Percentiles rank a stretch among this genome's conserved stretches.
These are phyloP conservation scores for Rhodosporidiobolus odoratus DNA, from an alignment of 768 basidiomycete species.

Conservation along the genomic window DNA sequence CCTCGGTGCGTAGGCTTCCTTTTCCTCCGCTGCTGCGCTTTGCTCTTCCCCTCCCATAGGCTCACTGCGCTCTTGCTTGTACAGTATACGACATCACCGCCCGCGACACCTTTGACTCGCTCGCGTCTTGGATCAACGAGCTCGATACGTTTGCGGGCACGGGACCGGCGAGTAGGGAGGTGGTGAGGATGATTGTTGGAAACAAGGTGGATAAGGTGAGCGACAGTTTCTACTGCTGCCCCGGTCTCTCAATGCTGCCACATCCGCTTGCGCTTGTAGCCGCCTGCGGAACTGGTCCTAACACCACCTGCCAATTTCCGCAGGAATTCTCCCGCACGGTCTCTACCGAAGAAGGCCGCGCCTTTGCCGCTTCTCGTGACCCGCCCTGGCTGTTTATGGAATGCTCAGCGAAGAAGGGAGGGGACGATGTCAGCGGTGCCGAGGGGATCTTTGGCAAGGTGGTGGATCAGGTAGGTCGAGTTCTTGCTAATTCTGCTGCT, in stretches of 20 bases:
- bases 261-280: too few relatives aligned
- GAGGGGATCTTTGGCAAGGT: slow-evolving; percentile 69
- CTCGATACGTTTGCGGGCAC: slow-evolving; percentile 69
- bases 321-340: slow-evolving; percentile 91
- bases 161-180: slow-evolving; percentile 59
- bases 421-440: slow-evolving; percentile 55
- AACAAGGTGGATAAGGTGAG: slow-evolving; percentile 82
- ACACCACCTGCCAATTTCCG: too few relatives aligned
- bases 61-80: neutral
- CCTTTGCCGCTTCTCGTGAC: slow-evolving; percentile 61
- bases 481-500: neutral
- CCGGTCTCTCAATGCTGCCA: neutral
- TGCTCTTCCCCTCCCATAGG: neutral
- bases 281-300: too few relatives aligned
- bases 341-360: slow-evolving; percentile 64
- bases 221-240: neutral
- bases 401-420: slow-evolving; percentile 83
- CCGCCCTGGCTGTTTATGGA: slow-evolving; percentile 85
- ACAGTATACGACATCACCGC: slow-evolving; percentile 92
- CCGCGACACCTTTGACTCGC: slow-evolving; percentile 84
- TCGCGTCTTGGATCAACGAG: slow-evolving; percentile 75
- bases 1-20: slow-evolving; percentile 45
- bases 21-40: too few relatives aligned
- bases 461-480: slow-evolving; percentile 62
- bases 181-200: slow-evolving; percentile 88